Evolutionary conservation across 169 alveolate genomes (phyloP).

Genomic region (Plasmodium falciparum): DNA sequence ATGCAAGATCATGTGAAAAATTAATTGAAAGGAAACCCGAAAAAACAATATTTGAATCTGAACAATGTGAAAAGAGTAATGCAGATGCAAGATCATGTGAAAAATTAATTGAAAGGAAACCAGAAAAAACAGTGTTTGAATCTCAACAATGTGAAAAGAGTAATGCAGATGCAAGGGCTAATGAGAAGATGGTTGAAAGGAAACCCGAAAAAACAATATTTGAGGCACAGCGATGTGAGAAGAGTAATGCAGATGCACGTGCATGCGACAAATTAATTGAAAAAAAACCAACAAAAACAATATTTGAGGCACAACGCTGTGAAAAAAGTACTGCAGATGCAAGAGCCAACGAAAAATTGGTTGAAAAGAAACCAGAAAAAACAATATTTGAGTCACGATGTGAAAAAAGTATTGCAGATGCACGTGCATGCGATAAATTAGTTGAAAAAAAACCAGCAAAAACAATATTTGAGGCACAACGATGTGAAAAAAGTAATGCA

Average conservation of each 20-base stretch:
- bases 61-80: conserved; percentile 15
- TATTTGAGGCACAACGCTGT: conserved; percentile 52
- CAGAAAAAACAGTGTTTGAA: conserved; percentile 32
- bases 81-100: conserved; percentile 76
- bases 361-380: conserved; percentile 23
- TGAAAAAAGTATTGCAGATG: conserved; percentile 21
- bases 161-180: conserved; percentile 18
- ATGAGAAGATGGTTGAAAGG: background rate
- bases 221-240: conserved; percentile 13
- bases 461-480: conserved; percentile 44
- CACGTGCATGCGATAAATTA: background rate
- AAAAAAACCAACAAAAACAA: background rate
- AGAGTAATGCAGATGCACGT: conserved; percentile 39
- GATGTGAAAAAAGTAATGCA: conserved; percentile 22
- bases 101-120: background rate
- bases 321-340: conserved; percentile 33
- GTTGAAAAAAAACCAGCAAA: conserved; percentile 15
- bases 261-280: conserved; percentile 4
- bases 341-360: conserved; percentile 35
- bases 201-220: conserved; percentile 4
- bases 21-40: conserved; percentile 12
- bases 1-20: conserved; percentile 44
- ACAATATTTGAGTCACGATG: conserved; percentile 43
- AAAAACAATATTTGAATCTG: conserved; percentile 47
- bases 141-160: conserved; percentile 7